phyloP scores from a whole-genome alignment of 768 basidiomycete genomes.

The Cytidiella melzeri region DNA sequence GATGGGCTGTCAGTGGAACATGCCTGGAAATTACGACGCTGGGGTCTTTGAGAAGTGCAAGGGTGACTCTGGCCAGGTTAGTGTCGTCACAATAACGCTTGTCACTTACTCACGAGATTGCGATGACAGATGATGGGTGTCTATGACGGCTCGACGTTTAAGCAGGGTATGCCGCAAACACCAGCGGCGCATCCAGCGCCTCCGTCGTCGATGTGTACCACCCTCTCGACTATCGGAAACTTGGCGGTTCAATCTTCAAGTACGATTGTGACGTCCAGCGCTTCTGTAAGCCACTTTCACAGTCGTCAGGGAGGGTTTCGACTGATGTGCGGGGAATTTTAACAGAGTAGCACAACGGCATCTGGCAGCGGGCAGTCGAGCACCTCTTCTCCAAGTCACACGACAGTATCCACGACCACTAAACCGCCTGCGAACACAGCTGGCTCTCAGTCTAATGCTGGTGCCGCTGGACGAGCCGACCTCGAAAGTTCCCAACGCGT shows the following conservation, averaged over 20 bases:
- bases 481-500: neutral
- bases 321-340: too few species aligned
- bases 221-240: constrained; percentile 47
- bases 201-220: constrained; percentile 53
- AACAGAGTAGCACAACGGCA: too few species aligned
- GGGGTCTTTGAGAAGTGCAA: constrained; percentile 40
- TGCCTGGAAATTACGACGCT: constrained; percentile 41
- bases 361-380: too few species aligned
- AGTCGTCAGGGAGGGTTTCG: too few species aligned
- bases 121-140: constrained; percentile 54
- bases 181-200: constrained; percentile 53
- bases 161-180: constrained; percentile 53
- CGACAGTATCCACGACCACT: constrained; percentile 67
- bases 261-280: neutral
- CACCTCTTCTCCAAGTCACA: constrained; percentile 80
- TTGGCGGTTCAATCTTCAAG: constrained; percentile 12
- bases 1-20: constrained; percentile 60
- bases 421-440: neutral
- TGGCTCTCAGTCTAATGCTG: neutral
- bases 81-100: neutral
- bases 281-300: constrained; percentile 4
- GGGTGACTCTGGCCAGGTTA: constrained; percentile 45
- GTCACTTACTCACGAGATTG: neutral
- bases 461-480: neutral
- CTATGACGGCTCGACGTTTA: constrained; percentile 61